Evolutionary conservation across 2,329 filamentous ascomycete species (phyloP), one percentile per base, ranked within the genome.

Genomic region (Mycogone perniciosa): DNA sequence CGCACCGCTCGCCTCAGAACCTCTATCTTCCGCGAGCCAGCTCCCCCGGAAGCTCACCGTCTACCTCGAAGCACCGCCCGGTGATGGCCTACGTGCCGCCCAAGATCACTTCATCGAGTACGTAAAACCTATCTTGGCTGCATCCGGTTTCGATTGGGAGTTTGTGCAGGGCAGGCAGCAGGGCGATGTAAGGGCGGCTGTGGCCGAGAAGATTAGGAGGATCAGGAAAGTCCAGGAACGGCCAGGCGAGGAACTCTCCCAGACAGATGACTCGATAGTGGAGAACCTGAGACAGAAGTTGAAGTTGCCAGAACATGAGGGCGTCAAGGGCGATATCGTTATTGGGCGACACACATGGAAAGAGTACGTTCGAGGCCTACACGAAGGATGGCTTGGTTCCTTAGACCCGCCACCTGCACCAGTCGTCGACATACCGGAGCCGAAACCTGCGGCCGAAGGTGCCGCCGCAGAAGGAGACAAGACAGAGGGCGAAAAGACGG

Each of bases 81-180:
- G 86, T 9, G 92, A 97, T 69, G 86, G 89, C 5, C 72, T 97
- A 48, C 81, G 90, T 51, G 71, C 81, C 39, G 88, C 91, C n/a
- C 86, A 95, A 61, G 90, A 97, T 59, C 91, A 97, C 70, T 99
- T 96, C 69, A 85, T 90, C 62, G 89, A 96, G 67, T 99, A 96
- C 65, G 81, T 96, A 40, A 97, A 97, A 75, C 93, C 93, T 2
- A 80, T 99, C 29, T 73, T 99, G 37, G 88, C 93, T 4, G 86
- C 89, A 2, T 92, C 89, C 1, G 91, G 91, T 0, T 72, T 97
- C 63, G 93, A 99, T 67, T 97, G 95, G 84, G 92, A 96, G 62
- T 95, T 96, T 51, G 81, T 97, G 5, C 92, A 97, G 70, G 93
- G 92, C 5, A 77, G 91, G 48, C 85, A 86, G 64, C 88, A 96